A percentile compares a stretch with the other conserved stretches of the same genome.
Evolutionary conservation across 1,284 basidiomycete species (phyloP).

Genomic region (Marasmius fiardii): DNA sequence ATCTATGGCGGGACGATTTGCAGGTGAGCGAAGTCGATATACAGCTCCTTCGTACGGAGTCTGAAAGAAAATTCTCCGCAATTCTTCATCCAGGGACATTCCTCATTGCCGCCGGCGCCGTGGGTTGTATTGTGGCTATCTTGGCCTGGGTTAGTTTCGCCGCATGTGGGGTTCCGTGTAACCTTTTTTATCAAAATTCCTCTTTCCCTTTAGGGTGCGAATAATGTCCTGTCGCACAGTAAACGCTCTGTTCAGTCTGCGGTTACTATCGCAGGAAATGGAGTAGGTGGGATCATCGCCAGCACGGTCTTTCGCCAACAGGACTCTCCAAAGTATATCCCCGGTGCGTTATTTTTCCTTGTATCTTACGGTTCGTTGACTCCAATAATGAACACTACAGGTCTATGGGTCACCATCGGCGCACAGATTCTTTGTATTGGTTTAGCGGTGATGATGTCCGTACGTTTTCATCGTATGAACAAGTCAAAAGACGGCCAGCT

Average conservation of each 20-base stretch:
- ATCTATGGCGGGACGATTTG: slow-evolving; percentile 33
- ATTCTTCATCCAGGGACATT: slow-evolving; percentile 29
- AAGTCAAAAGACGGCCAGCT: slow-evolving; percentile 30
- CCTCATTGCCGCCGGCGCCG: slow-evolving; percentile 36
- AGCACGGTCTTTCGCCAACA: slow-evolving; percentile 14
- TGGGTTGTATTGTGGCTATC: slow-evolving; percentile 36
- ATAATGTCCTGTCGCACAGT: slow-evolving; percentile 32
- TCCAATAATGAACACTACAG: slow-evolving; percentile 20
- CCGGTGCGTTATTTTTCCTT: slow-evolving; percentile 4
- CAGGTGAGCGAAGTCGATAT: slow-evolving; percentile 27
- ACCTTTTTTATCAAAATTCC: too few relatives aligned
- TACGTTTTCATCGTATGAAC: slow-evolving; percentile 33
- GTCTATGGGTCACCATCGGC: slow-evolving; percentile 35
- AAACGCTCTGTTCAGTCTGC: slow-evolving; percentile 38
- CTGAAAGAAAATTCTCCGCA: too few relatives aligned
- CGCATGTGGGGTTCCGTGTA: too few relatives aligned
- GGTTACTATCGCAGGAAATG: slow-evolving; percentile 36
- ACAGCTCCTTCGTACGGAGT: too few relatives aligned
- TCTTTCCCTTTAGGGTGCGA: slow-evolving; percentile 28
- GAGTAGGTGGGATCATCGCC: slow-evolving; percentile 28
- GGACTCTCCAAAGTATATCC: slow-evolving; percentile 13
- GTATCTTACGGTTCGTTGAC: too few relatives aligned
- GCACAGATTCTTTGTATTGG: slow-evolving; percentile 34
- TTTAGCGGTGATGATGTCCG: slow-evolving; percentile 27
- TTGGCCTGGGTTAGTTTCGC: slow-evolving; percentile 36